Base-by-base conservation (phyloP, 768 basidiomycete genomes). In the Pleurotus tuber-regium region DNA sequence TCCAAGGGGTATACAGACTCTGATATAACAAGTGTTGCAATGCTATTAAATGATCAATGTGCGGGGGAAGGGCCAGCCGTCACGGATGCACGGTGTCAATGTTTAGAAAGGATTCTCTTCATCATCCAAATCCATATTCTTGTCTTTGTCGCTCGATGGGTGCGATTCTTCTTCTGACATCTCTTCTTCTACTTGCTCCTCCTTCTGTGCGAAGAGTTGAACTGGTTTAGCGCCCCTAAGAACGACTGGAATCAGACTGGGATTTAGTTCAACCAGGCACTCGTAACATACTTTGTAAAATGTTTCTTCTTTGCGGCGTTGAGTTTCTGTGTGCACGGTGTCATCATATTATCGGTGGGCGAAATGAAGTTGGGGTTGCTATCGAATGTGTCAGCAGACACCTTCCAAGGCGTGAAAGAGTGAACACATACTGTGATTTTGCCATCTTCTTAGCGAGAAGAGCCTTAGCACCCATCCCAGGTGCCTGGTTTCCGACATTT, bases 261-360 rank as follows among this genome's bases (percentile, higher is more conserved):
- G n/a, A n/a, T n/a, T n/a, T n/a, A n/a, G n/a, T n/a, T n/a, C n/a
- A n/a, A n/a, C n/a, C n/a, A n/a, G n/a, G n/a, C n/a, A n/a, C n/a
- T n/a, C n/a, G n/a, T n/a, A n/a, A 74, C 86, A 30, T 57, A 96
- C 96, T 92, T 97, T 53, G 68, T 74, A 65, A 97, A 98, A 62
- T 92, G 92, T 70, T 92, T 92, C 78, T 96, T 94, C 79, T 84
- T 95, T 2, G 88, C 87, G 14, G 89, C 89, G 43, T 77, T 87
- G 47, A 98, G 79, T 69, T 98, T 98, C 70, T 94, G 88, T 4
- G 94, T 90, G 65, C 84, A 84, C 2, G 96, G 96, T 2, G 93
- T 96, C 78, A 98, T 83, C 69, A 98, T 77, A 64, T 89, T 91
- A 68, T 99, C 96, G 7, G 96, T 97, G 2, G 96, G 96, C 14